phyloP scores from a whole-genome alignment of 805 yeast species.

The Kazachstania africana region DNA sequence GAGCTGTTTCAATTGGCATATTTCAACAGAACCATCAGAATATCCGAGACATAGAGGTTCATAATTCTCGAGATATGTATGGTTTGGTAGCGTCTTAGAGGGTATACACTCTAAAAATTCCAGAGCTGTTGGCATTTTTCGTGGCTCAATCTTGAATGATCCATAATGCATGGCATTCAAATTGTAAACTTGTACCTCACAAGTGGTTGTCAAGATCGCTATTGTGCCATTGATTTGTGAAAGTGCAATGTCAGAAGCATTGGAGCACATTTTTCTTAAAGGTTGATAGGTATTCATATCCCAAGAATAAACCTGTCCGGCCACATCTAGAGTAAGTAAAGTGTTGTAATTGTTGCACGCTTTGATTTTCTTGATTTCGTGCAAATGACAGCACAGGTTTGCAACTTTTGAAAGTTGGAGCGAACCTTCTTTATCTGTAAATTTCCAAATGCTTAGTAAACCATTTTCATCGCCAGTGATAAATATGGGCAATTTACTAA shows the following conservation, averaged over 20 bases:
- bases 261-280: slow-evolving; percentile 29
- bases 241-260: slow-evolving; percentile 29
- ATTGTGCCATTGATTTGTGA: slow-evolving; percentile 47
- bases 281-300: slow-evolving; percentile 43
- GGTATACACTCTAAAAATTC: slow-evolving; percentile 16
- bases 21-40: slow-evolving; percentile 19
- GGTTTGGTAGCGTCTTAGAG: slow-evolving; percentile 12
- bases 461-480: slow-evolving; percentile 42
- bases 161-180: slow-evolving; percentile 41
- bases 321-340: slow-evolving; percentile 41
- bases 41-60: slow-evolving; percentile 30
- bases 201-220: slow-evolving; percentile 22
- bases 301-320: slow-evolving; percentile 53
- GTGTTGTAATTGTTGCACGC: slow-evolving; percentile 42
- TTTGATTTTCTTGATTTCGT: slow-evolving; percentile 34
- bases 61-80: slow-evolving; percentile 30
- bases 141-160: slow-evolving; percentile 9
- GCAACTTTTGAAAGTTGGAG: slow-evolving; percentile 13
- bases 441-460: slow-evolving; percentile 45
- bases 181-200: slow-evolving; percentile 28
- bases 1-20: no score
- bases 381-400: slow-evolving; percentile 44
- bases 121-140: slow-evolving; percentile 16
- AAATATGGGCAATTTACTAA: slow-evolving; percentile 18
- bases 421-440: slow-evolving; percentile 4